Percentiles rank a stretch among this genome's conserved stretches.
phyloP scores from a whole-genome alignment of 2,329 filamentous ascomycete genomes.

The Apiospora phragmitis region DNA sequence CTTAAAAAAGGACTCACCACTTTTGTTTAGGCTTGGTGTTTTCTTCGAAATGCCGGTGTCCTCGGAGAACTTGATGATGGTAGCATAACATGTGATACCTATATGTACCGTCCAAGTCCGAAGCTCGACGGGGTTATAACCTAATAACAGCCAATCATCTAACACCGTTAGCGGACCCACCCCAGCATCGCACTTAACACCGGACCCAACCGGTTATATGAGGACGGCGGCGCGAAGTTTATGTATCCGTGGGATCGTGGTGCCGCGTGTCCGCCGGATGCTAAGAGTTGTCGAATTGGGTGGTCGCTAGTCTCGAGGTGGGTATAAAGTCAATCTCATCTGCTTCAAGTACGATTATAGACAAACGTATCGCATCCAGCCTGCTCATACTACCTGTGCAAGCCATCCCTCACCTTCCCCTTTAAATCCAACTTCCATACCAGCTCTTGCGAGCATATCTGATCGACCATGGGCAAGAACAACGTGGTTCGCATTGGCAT shows the following conservation, averaged over 20 bases:
- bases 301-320: neutral
- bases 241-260: neutral
- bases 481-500: constrained; percentile 46
- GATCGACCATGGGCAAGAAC: constrained; percentile 7
- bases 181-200: neutral
- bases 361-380: neutral
- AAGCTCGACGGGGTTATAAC: neutral
- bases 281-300: neutral
- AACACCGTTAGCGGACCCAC: neutral
- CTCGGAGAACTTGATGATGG: neutral
- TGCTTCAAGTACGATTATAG: neutral
- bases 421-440: neutral
- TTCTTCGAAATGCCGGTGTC: neutral
- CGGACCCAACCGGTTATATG: neutral
- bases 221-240: neutral
- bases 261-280: neutral
- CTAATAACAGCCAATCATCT: neutral
- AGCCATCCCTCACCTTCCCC: too few species aligned
- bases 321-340: neutral
- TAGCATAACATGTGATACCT: neutral
- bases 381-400: neutral
- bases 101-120: neutral
- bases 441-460: neutral
- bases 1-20: neutral
- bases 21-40: too few species aligned